These are phyloP conservation scores for Lumnitzera racemosa DNA, from an alignment of 345 rosid genomes.

Conservation along the genomic window DNA sequence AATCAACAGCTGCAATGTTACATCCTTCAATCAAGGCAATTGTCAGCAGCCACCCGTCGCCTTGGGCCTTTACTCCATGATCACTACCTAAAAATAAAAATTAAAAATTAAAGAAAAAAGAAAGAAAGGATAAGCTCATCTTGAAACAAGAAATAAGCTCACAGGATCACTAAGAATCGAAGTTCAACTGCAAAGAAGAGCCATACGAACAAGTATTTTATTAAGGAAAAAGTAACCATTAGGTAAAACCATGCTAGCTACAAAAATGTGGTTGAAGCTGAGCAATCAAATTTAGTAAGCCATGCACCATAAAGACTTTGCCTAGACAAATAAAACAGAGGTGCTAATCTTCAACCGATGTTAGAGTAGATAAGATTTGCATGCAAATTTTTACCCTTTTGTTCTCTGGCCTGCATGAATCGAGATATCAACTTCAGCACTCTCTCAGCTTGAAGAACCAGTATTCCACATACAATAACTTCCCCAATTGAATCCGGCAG, in stretches of 20 bases:
- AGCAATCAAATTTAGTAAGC: too few relatives aligned
- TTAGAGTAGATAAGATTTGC: background rate
- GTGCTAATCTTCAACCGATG: too few relatives aligned
- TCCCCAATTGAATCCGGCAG: constrained; percentile 92
- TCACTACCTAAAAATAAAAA: constrained; percentile 49
- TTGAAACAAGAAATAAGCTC: background rate
- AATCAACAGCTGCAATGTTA: constrained; percentile 81
- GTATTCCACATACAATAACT: constrained; percentile 64
- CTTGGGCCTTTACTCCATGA: constrained; percentile 95
- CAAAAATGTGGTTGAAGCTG: too few relatives aligned
- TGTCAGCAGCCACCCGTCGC: constrained; percentile 94
- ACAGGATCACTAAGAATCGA: too few relatives aligned
- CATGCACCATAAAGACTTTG: too few relatives aligned
- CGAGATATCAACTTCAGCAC: constrained; percentile 58
- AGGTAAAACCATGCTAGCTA: too few relatives aligned
- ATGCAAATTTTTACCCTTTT: constrained; percentile 43
- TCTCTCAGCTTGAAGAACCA: constrained; percentile 80
- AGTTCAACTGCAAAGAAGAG: too few relatives aligned
- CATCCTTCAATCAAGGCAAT: constrained; percentile 87
- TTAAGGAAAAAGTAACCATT: too few relatives aligned
- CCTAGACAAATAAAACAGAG: too few relatives aligned
- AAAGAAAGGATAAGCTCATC: background rate
- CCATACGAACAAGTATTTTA: too few relatives aligned
- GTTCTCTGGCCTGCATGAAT: constrained; percentile 82
- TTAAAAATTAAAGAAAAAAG: background rate